Base-by-base conservation (phyloP, 2,329 filamentous ascomycete genomes). In the Cyphellophora attinorum region DNA sequence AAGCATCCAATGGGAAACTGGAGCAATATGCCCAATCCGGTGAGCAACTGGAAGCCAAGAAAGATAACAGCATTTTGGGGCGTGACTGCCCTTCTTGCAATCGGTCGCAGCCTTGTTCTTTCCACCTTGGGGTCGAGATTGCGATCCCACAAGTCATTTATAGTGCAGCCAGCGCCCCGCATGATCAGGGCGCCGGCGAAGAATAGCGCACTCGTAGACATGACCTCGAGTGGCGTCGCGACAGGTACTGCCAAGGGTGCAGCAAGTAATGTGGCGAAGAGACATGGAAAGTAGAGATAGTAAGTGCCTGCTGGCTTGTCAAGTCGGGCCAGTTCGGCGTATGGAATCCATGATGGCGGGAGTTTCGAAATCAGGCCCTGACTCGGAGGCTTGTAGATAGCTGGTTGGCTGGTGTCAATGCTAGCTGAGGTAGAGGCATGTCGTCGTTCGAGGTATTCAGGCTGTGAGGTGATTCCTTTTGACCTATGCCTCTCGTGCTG, bases 111-210 rank as follows among this genome's bases (percentile, higher is more conserved):
- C 19, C 62, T 62, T 27, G 65, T 70, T 25, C 70, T 62, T 42
- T 58, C 59, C 6, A 71, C 68, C 40, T 65, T 56, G 3, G 67
- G 64, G 45, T 76, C 72, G 33, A 72, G 55, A 29, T 70, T 65
- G 31, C 64, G 61, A 44, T 76, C 72, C 51, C 68, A 62, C 19
- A 65, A 60, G 45, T 75, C 71, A 47, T 76, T 75, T 55, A 72
- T 73, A 0, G 68, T 61, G 47, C 71, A 75, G 4, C 65, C 59
- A 13, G 62, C 62, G 16, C 67, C 62, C 33, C 69, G 61, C 55
- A 72, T 61, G 33, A 73, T 58, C 42, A 72, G 49, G 11, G 62
- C 64, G 27, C 60, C 57, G 11, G 52, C 56, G 44, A 59, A 64
- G 42, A 60, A 63, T 16, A 59, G 54, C 14, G 51, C 60, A 27